Percentiles rank a stretch among this genome's conserved stretches.
Conservation (phyloP, 2,329 filamentous ascomycete species). For the Pseudogymnoascus sp. region DNA sequence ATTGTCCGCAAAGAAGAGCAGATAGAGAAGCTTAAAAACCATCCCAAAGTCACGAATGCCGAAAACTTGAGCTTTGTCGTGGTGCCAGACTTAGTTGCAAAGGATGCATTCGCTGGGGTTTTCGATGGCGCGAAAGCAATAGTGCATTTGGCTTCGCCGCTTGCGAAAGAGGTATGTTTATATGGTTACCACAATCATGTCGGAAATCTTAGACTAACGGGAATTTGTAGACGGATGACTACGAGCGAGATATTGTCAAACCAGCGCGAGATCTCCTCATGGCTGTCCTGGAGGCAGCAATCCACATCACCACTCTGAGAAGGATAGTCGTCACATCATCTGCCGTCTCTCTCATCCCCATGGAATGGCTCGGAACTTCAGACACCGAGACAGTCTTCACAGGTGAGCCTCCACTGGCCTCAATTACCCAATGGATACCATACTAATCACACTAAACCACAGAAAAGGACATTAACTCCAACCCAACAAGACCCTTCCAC, state of each 20-base stretch:
- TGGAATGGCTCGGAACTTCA: neutral
- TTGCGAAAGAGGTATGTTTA: neutral
- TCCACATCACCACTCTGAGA: neutral
- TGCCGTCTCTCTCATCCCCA: neutral
- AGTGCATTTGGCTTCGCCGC: neutral
- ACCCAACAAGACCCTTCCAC: neutral
- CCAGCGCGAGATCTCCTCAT: neutral
- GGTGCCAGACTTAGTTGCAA: neutral
- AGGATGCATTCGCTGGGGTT: neutral
- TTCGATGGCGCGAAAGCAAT: neutral
- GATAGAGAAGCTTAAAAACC: neutral
- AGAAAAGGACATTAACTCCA: neutral
- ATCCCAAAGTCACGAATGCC: neutral
- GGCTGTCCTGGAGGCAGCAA: neutral
- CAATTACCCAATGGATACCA: neutral
- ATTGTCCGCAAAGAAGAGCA: slow-evolving; percentile 1
- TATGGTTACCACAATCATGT: neutral
- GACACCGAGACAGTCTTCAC: neutral
- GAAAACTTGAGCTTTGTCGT: neutral
- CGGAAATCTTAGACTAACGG: neutral
- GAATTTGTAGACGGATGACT: neutral
- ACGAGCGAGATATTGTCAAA: neutral
- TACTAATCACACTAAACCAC: neutral
- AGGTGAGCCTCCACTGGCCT: neutral
- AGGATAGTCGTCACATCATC: slow-evolving; percentile 8